Evolutionary conservation across 345 rosid species (phyloP).

Genomic region (Orychophragmus violaceus): DNA sequence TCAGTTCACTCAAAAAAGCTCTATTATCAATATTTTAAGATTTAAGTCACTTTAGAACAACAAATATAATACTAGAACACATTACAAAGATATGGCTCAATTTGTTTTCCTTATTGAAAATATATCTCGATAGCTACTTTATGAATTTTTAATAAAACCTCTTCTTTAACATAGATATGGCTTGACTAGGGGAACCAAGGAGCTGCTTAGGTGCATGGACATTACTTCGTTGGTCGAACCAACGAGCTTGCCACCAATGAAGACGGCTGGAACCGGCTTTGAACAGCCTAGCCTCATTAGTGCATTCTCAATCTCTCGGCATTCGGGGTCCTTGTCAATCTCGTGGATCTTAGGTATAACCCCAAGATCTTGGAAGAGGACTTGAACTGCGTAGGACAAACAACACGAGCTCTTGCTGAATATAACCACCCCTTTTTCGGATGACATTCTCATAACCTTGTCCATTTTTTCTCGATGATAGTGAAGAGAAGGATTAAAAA

Average conservation of each 20-base stretch:
- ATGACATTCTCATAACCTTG: slow-evolving; percentile 49
- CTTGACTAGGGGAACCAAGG: slow-evolving; percentile 47
- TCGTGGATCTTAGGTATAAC: slow-evolving; percentile 52
- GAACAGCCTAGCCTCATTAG: slow-evolving; percentile 58
- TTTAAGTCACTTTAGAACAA: no score
- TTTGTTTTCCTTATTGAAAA: neutral
- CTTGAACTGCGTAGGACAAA: slow-evolving; percentile 61
- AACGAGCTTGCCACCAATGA: slow-evolving; percentile 64
- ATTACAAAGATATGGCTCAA: neutral
- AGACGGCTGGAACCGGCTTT: slow-evolving; percentile 64
- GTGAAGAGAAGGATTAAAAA: neutral
- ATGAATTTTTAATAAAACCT: neutral
- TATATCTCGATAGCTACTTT: neutral
- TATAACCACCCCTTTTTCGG: slow-evolving; percentile 65
- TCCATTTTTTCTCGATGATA: neutral
- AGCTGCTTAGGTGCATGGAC: slow-evolving; percentile 69
- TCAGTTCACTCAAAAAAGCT: no score
- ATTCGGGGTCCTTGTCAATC: slow-evolving; percentile 66
- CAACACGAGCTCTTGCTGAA: slow-evolving; percentile 84
- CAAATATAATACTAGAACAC: neutral
- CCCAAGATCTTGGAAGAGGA: slow-evolving; percentile 64
- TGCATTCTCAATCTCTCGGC: slow-evolving; percentile 69
- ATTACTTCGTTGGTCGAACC: slow-evolving; percentile 81
- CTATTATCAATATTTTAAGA: no score
- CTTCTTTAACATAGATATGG: slow-evolving; percentile 36